phyloP scores from a whole-genome alignment of 2,329 filamentous ascomycete species.

The Cladosporium phlei region DNA sequence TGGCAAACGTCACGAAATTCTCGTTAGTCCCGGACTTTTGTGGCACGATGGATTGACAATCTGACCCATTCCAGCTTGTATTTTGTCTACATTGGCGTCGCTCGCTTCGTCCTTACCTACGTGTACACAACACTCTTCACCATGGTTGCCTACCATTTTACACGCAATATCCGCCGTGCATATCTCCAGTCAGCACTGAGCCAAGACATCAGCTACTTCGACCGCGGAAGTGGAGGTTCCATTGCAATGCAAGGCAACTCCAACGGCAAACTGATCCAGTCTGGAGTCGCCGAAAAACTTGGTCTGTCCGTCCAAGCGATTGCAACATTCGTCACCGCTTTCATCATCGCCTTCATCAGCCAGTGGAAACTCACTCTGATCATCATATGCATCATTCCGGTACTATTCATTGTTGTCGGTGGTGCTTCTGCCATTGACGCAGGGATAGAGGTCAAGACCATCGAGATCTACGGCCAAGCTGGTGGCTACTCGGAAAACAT shows the following conservation, averaged over 20 bases:
- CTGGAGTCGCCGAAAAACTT: conserved; percentile 39
- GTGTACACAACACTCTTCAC: conserved; percentile 42
- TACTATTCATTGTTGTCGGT: not conserved
- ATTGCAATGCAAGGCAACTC: conserved; percentile 61
- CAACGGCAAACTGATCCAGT: conserved; percentile 38
- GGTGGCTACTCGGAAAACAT: conserved; percentile 45
- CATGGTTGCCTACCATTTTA: conserved; percentile 48
- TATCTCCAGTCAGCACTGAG: conserved; percentile 62
- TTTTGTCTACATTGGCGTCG: conserved; percentile 67
- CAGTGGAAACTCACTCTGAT: conserved; percentile 35
- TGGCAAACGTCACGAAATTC: not conserved
- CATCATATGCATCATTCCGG: not conserved
- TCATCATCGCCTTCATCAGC: conserved; percentile 36
- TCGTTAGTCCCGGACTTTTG: not conserved
- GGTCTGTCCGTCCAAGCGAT: conserved; percentile 30
- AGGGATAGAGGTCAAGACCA: not conserved
- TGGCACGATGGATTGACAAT: not conserved
- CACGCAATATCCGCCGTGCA: conserved; percentile 50
- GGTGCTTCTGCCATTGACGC: not conserved
- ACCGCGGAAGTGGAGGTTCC: conserved; percentile 52
- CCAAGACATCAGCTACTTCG: conserved; percentile 63
- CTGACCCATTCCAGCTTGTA: conserved; percentile 42
- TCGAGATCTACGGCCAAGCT: conserved; percentile 39
- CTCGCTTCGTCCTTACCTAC: conserved; percentile 61
- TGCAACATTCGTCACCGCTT: conserved; percentile 37